These are phyloP conservation scores for Inonotus obliquus DNA, from an alignment of 1,284 basidiomycete species.

Conservation along the genomic window DNA sequence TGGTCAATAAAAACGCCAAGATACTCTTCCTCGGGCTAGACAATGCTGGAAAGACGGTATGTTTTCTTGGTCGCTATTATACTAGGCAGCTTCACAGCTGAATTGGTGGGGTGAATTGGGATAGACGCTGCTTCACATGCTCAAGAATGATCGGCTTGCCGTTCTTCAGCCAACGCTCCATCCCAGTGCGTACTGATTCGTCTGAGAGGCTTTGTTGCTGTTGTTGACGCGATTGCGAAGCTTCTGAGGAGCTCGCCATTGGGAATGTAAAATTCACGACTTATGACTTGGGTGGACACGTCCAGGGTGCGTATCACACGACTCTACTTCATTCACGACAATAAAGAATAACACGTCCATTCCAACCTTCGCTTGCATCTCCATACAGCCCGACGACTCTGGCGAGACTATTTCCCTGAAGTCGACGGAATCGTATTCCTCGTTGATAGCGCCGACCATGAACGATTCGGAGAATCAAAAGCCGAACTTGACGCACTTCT, in stretches of 20 bases:
- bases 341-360: not conserved
- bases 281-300: conserved; percentile 97
- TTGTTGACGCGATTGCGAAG: too few species aligned
- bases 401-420: conserved; percentile 99
- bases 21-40: conserved; percentile 99
- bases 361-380: not conserved
- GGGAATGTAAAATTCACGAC: conserved; percentile 99
- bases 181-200: conserved; percentile 66
- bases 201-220: too few species aligned
- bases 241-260: conserved; percentile 98
- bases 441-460: conserved; percentile 95
- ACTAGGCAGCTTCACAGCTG: not conserved
- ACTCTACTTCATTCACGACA: not conserved
- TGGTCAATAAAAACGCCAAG: conserved; percentile 99
- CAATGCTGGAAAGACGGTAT: conserved; percentile 98
- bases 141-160: conserved; percentile 98
- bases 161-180: conserved; percentile 98
- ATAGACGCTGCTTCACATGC: conserved; percentile 97
- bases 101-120: not conserved
- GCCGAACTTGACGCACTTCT: conserved; percentile 95
- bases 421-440: conserved; percentile 99
- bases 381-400: conserved; percentile 84
- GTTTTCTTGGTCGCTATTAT: conserved; percentile 26
- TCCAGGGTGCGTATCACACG: conserved; percentile 67
- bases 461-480: conserved; percentile 95